Conservation (phyloP, 129 eudicot species). For the Dittrichia graveolens region DNA sequence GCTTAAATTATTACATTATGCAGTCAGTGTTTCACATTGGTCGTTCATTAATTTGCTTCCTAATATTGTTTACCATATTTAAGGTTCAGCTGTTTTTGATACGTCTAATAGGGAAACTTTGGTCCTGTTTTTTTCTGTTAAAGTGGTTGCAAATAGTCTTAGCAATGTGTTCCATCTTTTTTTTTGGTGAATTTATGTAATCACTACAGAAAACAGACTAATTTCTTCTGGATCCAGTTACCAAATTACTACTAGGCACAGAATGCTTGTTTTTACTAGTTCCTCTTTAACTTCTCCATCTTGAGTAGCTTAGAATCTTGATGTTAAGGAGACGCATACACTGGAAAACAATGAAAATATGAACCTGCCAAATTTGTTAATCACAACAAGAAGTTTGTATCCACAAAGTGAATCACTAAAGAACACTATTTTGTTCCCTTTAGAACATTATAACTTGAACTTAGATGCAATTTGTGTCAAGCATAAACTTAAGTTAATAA, state of each 20-base stretch:
- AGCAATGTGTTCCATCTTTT: background rate
- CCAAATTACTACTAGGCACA: slow-evolving; percentile 6
- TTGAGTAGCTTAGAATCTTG: slow-evolving; percentile 1
- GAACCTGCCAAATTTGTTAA: slow-evolving; percentile 2
- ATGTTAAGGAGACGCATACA: slow-evolving; percentile 10
- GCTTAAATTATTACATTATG: slow-evolving; percentile 2
- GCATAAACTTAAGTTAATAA: background rate
- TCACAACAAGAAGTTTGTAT: background rate
- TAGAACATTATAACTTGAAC: slow-evolving; percentile 2
- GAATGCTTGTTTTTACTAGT: background rate
- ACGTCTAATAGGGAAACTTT: background rate
- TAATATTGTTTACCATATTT: background rate
- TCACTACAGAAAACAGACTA: background rate
- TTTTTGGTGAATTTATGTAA: background rate
- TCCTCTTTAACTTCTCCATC: background rate
- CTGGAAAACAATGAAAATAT: background rate
- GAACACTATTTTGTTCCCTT: background rate
- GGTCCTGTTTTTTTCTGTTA: background rate
- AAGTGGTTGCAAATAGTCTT: background rate
- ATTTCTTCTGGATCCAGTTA: background rate
- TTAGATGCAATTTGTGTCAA: slow-evolving; percentile 12
- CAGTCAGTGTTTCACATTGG: background rate
- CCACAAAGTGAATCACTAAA: slow-evolving; percentile 16
- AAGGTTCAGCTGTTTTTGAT: background rate
- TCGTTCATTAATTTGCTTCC: slow-evolving; percentile 6